These are phyloP conservation scores for Pueraria montana DNA, from an alignment of 306 rosid species.

Conservation along the genomic window DNA sequence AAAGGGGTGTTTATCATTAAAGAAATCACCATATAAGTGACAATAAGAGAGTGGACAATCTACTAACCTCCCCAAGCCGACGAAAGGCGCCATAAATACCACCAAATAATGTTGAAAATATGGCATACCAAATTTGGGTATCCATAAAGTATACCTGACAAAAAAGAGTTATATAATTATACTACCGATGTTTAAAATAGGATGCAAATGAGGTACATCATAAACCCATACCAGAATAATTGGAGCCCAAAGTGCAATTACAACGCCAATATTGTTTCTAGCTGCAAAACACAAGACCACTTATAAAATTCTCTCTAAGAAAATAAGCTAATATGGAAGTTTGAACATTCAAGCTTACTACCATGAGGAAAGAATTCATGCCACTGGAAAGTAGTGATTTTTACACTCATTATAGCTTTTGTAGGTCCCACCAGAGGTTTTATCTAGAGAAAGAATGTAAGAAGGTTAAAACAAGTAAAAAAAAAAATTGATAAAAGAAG, in stretches of 20 bases:
- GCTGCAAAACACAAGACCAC: constrained; percentile 70
- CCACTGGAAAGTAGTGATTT: constrained; percentile 80
- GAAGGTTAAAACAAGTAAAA: constrained; percentile 17
- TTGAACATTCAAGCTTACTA: constrained; percentile 45
- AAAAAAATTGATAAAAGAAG: not conserved
- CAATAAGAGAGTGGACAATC: constrained; percentile 9
- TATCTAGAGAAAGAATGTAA: constrained; percentile 65
- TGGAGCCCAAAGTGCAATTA: constrained; percentile 97
- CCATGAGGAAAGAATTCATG: constrained; percentile 99
- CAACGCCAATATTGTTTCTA: constrained; percentile 94
- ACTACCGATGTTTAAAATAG: constrained; percentile 3
- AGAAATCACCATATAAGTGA: constrained; percentile 3
- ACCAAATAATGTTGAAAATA: constrained; percentile 95
- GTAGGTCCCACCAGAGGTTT: constrained; percentile 94
- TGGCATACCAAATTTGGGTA: constrained; percentile 99
- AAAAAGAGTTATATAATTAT: constrained; percentile 33
- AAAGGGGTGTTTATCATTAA: too few relatives aligned
- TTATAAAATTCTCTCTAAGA: constrained; percentile 25
- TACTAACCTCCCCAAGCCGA: constrained; percentile 93
- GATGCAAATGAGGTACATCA: constrained; percentile 17
- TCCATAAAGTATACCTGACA: constrained; percentile 97
- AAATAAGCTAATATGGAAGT: constrained; percentile 37
- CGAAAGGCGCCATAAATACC: constrained; percentile 99
- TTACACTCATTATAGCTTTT: constrained; percentile 87
- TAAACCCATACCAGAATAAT: constrained; percentile 81